Conservation (phyloP, 495 filamentous ascomycete genomes). For the Neurospora sp. region DNA sequence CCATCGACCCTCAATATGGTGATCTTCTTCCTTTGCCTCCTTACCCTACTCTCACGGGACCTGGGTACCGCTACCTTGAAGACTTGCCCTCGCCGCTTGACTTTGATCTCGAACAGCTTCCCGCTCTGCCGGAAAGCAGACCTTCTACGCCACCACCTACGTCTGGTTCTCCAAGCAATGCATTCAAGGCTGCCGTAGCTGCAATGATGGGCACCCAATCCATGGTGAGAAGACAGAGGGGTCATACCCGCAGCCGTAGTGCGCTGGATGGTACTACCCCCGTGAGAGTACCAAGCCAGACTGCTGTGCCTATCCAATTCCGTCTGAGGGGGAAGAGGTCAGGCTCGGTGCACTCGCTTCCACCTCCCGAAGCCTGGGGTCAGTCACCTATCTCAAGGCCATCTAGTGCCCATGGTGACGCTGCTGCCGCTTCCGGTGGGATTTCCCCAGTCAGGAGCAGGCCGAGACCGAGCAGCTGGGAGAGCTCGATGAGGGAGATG, state of each 20-base stretch:
- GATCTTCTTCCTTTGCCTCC: conserved; percentile 47
- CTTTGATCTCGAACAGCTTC: conserved; percentile 17
- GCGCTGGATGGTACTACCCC: conserved; percentile 28
- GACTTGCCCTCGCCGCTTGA: conserved; percentile 6
- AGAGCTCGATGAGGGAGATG: conserved; percentile 32
- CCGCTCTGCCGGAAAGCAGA: conserved; percentile 42
- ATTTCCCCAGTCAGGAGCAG: conserved; percentile 18
- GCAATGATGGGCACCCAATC: not conserved
- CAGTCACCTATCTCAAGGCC: conserved; percentile 21
- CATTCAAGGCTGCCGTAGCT: not conserved
- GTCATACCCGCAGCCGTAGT: conserved; percentile 29
- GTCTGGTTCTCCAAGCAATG: not conserved
- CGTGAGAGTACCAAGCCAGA: conserved; percentile 34
- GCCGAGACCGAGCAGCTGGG: conserved; percentile 40
- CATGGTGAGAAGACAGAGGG: conserved; percentile 9
- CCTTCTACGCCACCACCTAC: conserved; percentile 30
- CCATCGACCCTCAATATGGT: conserved; percentile 46
- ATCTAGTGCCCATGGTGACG: not conserved
- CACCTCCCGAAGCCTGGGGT: conserved; percentile 24
- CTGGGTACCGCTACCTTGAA: conserved; percentile 31
- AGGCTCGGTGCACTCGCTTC: conserved; percentile 23
- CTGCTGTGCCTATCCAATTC: conserved; percentile 42
- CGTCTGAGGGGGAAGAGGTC: conserved; percentile 31
- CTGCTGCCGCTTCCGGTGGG: conserved; percentile 8
- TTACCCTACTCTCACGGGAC: conserved; percentile 20